Evolutionary conservation across 1,284 basidiomycete species (phyloP), one percentile per base, ranked within the genome.

Genomic region (Hymenochaete sp.): DNA sequence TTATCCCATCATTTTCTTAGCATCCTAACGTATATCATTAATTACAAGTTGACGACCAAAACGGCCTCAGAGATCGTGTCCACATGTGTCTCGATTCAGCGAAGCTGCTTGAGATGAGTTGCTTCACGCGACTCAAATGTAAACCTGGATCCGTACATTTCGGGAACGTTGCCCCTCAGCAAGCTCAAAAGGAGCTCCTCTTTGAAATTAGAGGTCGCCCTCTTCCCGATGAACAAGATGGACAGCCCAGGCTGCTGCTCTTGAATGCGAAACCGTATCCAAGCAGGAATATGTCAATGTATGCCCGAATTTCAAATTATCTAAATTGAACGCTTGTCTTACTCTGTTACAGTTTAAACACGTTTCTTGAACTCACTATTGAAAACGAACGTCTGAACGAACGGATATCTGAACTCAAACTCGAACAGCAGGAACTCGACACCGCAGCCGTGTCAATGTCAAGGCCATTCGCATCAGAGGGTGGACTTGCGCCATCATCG

Each of bases 231-330:
- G 60, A 67, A 25, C 57, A 58, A 58, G 54, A 56, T 68, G 68
- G 47, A 71, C 69, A 51, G 84, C 77, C 32, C 21, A 35, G 13
- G 32, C 21, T 35, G 54, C 74, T 85, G 60, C 81, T 89, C 54
- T 73, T 72, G 11, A 74, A 79, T 55, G 83, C 82, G n/a, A 79
- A 78, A 55, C 83, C 84, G 2, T 85, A 82, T 59, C 82, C 85
- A 10, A 79, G 79, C 54, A 73, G 80, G 50, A 85, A 82, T 56
- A 73, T 65, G 19, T 75, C 79, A 29, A 77, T 81, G 84, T 84
- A 57, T 51, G 76, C 63, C 19, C n/a, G 16, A 31, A 21, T 35
- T 42, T 29, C 57, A 48, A 57, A 45, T 24, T 38, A n/a, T 24
- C 47, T 26, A 38, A 50, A 39, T 27, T 42, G 44, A 26, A 18